A percentile compares a stretch with the other conserved stretches of the same genome.
Conservation (phyloP, 2,329 filamentous ascomycete genomes). For the Talaromyces marneffei region DNA sequence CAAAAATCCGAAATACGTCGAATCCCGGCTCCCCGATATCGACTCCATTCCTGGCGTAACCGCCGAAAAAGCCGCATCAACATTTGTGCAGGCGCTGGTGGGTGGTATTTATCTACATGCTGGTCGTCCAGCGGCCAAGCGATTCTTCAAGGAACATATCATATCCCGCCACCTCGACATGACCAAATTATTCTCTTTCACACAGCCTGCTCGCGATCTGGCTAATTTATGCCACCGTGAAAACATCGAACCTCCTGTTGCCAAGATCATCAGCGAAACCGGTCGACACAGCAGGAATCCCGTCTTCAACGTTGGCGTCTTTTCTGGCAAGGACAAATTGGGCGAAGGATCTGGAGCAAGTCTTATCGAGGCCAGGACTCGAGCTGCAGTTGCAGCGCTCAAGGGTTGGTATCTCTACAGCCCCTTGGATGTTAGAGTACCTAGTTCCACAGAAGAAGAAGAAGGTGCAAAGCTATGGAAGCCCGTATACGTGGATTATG, state of each 20-base stretch:
- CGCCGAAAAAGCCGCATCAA: conserved; percentile 58
- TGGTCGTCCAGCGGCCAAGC: conserved; percentile 69
- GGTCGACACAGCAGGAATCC: conserved; percentile 77
- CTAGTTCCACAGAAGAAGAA: conserved; percentile 62
- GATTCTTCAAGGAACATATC: conserved; percentile 79
- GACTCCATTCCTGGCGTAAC: conserved; percentile 35
- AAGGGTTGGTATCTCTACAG: conserved; percentile 97
- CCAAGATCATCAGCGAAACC: conserved; percentile 83
- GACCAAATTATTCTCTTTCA: conserved; percentile 74
- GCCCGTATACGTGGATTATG: conserved; percentile 63
- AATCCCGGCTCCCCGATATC: conserved; percentile 16
- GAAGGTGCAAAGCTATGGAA: conserved; percentile 59
- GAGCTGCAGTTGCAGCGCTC: conserved; percentile 77
- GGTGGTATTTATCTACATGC: conserved; percentile 82
- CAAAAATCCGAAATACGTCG: conserved; percentile 25
- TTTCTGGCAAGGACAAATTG: conserved; percentile 81
- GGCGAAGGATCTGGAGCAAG: conserved; percentile 81
- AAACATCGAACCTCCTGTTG: conserved; percentile 80
- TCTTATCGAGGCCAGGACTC: conserved; percentile 68
- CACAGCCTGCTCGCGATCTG: conserved; percentile 76
- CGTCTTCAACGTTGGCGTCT: conserved; percentile 91
- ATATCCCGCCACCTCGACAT: conserved; percentile 73
- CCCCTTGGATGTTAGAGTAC: conserved; percentile 61
- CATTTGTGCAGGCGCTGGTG: conserved; percentile 75
- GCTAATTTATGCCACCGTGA: conserved; percentile 78